These are phyloP conservation scores for Miamiensis avidus DNA, from an alignment of 169 alveolate species.

Conservation along the genomic window DNA sequence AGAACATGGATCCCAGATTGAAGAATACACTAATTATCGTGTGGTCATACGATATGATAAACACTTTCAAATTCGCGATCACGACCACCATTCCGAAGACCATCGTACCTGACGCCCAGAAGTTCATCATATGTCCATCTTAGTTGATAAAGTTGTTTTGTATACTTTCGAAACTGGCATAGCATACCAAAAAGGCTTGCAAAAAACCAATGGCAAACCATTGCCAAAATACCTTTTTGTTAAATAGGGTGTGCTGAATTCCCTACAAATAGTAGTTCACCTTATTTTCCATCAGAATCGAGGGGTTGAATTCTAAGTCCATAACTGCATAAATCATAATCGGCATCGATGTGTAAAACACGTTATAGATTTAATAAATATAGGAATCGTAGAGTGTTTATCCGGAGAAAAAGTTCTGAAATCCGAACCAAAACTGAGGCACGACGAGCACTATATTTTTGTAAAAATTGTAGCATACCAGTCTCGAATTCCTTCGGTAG, in stretches of 20 bases:
- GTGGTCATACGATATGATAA: constrained; percentile 29
- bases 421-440: constrained; percentile 44
- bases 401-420: constrained; percentile 34
- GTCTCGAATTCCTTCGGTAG: constrained; percentile 68
- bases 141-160: constrained; percentile 14
- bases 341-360: constrained; percentile 78
- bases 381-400: constrained; percentile 78
- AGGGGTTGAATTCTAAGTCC: constrained; percentile 35
- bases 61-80: constrained; percentile 48
- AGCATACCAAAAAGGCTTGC: constrained; percentile 45
- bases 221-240: constrained; percentile 44
- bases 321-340: constrained; percentile 65
- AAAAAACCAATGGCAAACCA: constrained; percentile 51
- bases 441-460: constrained; percentile 52
- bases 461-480: constrained; percentile 49
- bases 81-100: constrained; percentile 56
- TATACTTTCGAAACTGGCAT: constrained; percentile 35
- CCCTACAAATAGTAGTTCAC: constrained; percentile 56
- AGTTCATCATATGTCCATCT: constrained; percentile 40
- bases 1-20: not conserved
- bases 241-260: constrained; percentile 48
- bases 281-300: constrained; percentile 1
- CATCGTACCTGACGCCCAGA: constrained; percentile 61
- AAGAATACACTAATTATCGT: constrained; percentile 9
- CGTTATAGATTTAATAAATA: constrained; percentile 77